phyloP scores from a whole-genome alignment of 106 monocot species.

The Dioscorea zingiberensis region DNA sequence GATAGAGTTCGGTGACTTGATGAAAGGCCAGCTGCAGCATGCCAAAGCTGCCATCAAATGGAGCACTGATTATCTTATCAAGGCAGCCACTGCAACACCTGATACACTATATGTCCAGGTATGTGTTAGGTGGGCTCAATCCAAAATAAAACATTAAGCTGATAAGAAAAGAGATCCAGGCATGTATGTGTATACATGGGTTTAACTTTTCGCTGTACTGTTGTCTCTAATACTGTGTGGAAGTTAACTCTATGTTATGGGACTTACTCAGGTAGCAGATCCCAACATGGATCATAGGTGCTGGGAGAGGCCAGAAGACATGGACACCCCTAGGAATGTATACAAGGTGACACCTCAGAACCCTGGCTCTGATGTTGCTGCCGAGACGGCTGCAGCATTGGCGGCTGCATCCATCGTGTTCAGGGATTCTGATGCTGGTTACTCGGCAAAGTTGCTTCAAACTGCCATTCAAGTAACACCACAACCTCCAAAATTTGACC shows the following conservation, averaged over 20 bases:
- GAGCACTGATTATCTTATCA: constrained; percentile 70
- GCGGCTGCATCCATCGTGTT: constrained; percentile 70
- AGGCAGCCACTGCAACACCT: constrained; percentile 51
- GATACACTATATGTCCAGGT: constrained; percentile 54
- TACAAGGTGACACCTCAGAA: constrained; percentile 54
- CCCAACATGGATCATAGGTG: constrained; percentile 63
- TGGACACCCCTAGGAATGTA: constrained; percentile 68
- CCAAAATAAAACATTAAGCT: too few relatives aligned
- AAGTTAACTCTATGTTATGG: neutral
- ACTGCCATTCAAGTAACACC: constrained; percentile 24
- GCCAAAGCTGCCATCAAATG: constrained; percentile 58
- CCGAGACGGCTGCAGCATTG: constrained; percentile 70
- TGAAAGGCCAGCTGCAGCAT: constrained; percentile 44
- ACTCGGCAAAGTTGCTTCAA: constrained; percentile 43
- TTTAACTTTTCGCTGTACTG: too few relatives aligned
- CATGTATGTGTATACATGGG: too few relatives aligned
- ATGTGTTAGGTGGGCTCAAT: too few relatives aligned
- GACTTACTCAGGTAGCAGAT: constrained; percentile 45
- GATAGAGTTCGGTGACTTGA: constrained; percentile 50
- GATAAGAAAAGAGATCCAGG: too few relatives aligned
- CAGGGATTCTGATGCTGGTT: constrained; percentile 32
- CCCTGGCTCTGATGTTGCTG: constrained; percentile 76
- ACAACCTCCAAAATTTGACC: neutral
- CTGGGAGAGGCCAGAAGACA: constrained; percentile 91
- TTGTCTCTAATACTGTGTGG: too few relatives aligned